A percentile compares a stretch with the other conserved stretches of the same genome.
Conservation (phyloP, 2,329 filamentous ascomycete species). For the Cladophialophora psammophila region DNA sequence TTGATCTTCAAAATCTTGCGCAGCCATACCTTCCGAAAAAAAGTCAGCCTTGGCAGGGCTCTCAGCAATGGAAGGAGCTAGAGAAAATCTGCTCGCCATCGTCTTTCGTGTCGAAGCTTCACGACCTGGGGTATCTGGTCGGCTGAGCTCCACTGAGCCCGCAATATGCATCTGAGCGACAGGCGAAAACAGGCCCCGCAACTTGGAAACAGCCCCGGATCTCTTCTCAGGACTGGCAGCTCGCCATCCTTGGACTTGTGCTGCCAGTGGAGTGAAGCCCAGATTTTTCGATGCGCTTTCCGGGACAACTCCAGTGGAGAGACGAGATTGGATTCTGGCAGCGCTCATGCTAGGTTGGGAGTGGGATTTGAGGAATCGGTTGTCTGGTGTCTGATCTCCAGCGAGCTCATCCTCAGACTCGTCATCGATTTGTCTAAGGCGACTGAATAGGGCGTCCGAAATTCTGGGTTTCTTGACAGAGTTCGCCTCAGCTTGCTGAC, state of each 20-base stretch:
- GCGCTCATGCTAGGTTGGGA: constrained; percentile 31
- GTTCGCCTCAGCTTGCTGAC: background rate
- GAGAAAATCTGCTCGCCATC: constrained; percentile 33
- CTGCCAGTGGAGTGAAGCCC: constrained; percentile 70
- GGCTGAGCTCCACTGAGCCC: constrained; percentile 38
- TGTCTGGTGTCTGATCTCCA: constrained; percentile 38
- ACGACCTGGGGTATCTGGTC: constrained; percentile 41
- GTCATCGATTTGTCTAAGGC: constrained; percentile 26
- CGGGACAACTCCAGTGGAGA: constrained; percentile 34
- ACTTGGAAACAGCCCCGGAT: constrained; percentile 37
- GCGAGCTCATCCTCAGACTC: constrained; percentile 44
- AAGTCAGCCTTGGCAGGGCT: constrained; percentile 59
- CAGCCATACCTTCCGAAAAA: constrained; percentile 69
- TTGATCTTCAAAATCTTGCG: constrained; percentile 53
- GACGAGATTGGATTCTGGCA: constrained; percentile 29
- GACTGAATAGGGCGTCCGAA: constrained; percentile 27
- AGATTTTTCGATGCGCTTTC: constrained; percentile 43
- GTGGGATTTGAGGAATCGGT: constrained; percentile 20
- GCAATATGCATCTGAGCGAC: constrained; percentile 35
- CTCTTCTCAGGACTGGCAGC: constrained; percentile 61
- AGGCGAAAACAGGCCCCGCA: constrained; percentile 37
- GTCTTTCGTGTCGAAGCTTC: constrained; percentile 37
- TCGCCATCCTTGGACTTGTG: constrained; percentile 69
- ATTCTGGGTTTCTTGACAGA: constrained; percentile 24
- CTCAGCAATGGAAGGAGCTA: constrained; percentile 39